Percentiles rank a stretch among this genome's conserved stretches.
phyloP scores from a whole-genome alignment of 2,329 filamentous ascomycete species.

The Phoma herbarum region DNA sequence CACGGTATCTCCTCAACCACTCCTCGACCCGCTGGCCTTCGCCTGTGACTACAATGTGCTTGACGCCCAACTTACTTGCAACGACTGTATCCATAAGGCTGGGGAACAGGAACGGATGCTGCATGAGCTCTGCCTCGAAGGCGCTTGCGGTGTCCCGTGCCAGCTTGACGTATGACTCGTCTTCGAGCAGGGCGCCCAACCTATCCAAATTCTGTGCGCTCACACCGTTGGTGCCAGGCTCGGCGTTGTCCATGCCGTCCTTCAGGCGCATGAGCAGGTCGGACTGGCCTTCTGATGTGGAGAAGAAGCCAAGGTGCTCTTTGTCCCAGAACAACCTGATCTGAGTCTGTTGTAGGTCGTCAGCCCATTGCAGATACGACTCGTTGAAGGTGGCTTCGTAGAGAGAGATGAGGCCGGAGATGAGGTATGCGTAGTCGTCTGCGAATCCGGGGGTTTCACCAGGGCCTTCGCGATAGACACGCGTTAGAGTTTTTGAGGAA shows the following conservation, averaged over 20 bases:
- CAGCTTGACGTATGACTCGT: slow-evolving; percentile 68
- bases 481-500: slow-evolving; percentile 69
- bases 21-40: slow-evolving; percentile 54
- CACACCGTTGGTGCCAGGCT: slow-evolving; percentile 88
- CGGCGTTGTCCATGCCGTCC: slow-evolving; percentile 91
- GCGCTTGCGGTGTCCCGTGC: slow-evolving; percentile 80
- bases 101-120: slow-evolving; percentile 92
- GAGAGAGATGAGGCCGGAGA: slow-evolving; percentile 81
- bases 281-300: slow-evolving; percentile 68
- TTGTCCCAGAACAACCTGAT: slow-evolving; percentile 80
- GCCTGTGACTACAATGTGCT: slow-evolving; percentile 65
- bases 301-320: slow-evolving; percentile 72
- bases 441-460: slow-evolving; percentile 79
- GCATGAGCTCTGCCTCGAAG: slow-evolving; percentile 89
- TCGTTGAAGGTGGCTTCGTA: slow-evolving; percentile 85
- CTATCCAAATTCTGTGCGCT: slow-evolving; percentile 89
- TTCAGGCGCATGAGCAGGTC: slow-evolving; percentile 87
- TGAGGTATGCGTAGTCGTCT: slow-evolving; percentile 93
- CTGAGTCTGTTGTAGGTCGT: slow-evolving; percentile 80
- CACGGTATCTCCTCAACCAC: slow-evolving; percentile 53
- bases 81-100: slow-evolving; percentile 81
- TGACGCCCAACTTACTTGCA: slow-evolving; percentile 74
- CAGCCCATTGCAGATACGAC: slow-evolving; percentile 79
- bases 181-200: slow-evolving; percentile 73
- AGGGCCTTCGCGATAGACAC: slow-evolving; percentile 75